These are phyloP conservation scores for Gamsiella multidivaricata DNA, from an alignment of 192 early-diverging fungal genomes.

Conservation along the genomic window DNA sequence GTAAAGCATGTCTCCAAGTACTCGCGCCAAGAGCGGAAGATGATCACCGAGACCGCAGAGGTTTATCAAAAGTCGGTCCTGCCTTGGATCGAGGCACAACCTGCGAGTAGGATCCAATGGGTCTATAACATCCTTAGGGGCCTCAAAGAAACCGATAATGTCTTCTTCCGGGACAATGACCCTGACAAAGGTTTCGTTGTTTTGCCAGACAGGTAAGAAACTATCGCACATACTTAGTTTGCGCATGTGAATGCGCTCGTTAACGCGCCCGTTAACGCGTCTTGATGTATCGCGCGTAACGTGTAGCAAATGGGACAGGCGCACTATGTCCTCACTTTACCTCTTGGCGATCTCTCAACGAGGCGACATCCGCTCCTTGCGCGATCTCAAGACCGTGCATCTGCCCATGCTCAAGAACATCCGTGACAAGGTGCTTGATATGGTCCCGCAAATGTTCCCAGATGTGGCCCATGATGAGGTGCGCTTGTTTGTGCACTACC, in stretches of 20 bases:
- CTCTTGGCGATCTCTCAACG: slow-evolving; percentile 70
- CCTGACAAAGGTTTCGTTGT: slow-evolving; percentile 76
- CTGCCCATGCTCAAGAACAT: slow-evolving; percentile 73
- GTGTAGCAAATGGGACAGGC: slow-evolving; percentile 77
- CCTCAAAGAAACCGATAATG: slow-evolving; percentile 69
- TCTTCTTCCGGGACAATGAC: slow-evolving; percentile 70
- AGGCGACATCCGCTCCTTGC: slow-evolving; percentile 67
- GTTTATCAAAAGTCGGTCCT: slow-evolving; percentile 63
- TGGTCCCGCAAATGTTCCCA: slow-evolving; percentile 58
- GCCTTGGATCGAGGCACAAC: slow-evolving; percentile 72
- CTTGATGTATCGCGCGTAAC: too few species aligned
- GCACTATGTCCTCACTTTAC: slow-evolving; percentile 71
- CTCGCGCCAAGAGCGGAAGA: slow-evolving; percentile 65
- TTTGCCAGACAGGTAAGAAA: slow-evolving; percentile 74
- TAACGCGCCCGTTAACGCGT: too few species aligned
- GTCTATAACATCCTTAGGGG: slow-evolving; percentile 81
- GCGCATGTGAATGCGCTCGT: too few species aligned
- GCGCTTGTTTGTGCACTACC: slow-evolving; percentile 81
- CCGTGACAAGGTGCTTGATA: slow-evolving; percentile 55
- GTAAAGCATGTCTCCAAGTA: slow-evolving; percentile 77
- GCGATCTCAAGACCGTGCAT: slow-evolving; percentile 69
- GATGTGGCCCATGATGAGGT: slow-evolving; percentile 68
- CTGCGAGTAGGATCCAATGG: slow-evolving; percentile 74
- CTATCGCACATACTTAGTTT: too few species aligned
- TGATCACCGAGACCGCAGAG: slow-evolving; percentile 73